Percentiles rank a stretch among this genome's conserved stretches.
Evolutionary conservation across 371 early-diverging fungal species (phyloP).

Genomic region (Lichtheimia corymbifera): DNA sequence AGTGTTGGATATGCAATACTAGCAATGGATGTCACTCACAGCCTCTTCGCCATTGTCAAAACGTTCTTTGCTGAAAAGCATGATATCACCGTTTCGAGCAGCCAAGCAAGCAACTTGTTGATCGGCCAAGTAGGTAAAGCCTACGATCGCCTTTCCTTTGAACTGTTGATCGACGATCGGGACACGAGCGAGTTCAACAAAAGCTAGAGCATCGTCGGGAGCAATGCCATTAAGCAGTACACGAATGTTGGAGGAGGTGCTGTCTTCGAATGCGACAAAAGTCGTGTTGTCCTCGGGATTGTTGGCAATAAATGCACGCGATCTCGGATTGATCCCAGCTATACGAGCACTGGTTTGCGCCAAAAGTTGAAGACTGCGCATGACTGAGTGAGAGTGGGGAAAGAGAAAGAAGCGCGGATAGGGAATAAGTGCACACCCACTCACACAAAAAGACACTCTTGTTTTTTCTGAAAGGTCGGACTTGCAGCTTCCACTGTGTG

Average conservation of each 20-base stretch:
- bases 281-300: conserved; percentile 54
- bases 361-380: conserved; percentile 50
- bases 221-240: conserved; percentile 25
- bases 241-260: conserved; percentile 9
- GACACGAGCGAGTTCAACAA: conserved; percentile 26
- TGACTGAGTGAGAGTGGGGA: conserved; percentile 7
- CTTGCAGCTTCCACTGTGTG: too few relatives aligned
- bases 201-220: conserved; percentile 27
- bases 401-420: too few relatives aligned
- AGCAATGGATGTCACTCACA: conserved; percentile 18
- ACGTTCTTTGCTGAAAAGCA: conserved; percentile 59
- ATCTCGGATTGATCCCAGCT: conserved; percentile 43
- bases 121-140: conserved; percentile 65
- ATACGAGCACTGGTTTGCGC: conserved; percentile 37
- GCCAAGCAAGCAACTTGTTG: conserved; percentile 67
- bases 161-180: conserved; percentile 4
- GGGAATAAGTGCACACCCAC: too few relatives aligned
- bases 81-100: conserved; percentile 70
- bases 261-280: conserved; percentile 52
- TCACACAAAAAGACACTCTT: too few relatives aligned
- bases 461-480: too few relatives aligned
- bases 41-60: conserved; percentile 52
- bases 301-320: conserved; percentile 44
- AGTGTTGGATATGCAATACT: not conserved
- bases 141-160: conserved; percentile 31